These are phyloP conservation scores for Pichia phayaonensis DNA, from an alignment of 805 yeast genomes.

Conservation along the genomic window DNA sequence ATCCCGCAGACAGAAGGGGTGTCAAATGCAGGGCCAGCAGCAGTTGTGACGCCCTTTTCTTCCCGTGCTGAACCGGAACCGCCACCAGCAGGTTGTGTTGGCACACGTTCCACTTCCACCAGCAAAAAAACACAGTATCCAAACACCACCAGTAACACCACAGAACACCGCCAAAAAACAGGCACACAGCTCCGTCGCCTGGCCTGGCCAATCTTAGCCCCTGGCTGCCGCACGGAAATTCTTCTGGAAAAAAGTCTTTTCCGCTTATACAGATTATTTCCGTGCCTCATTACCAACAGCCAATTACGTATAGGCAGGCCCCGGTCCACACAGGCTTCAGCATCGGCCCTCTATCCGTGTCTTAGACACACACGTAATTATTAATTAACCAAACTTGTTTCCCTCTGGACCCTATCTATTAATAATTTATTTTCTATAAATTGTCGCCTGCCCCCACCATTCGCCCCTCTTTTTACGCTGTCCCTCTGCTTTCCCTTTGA, in stretches of 20 bases:
- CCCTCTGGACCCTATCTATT: neutral
- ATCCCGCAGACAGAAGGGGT: too few species aligned
- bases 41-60: too few species aligned
- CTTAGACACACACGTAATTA: neutral
- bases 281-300: neutral
- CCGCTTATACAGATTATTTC: neutral
- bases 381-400: neutral
- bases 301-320: neutral
- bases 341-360: too few species aligned
- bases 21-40: too few species aligned
- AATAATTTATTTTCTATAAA: neutral
- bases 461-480: neutral
- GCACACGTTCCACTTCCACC: too few species aligned
- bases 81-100: too few species aligned
- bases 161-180: too few species aligned
- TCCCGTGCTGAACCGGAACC: too few species aligned
- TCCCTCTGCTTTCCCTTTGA: neutral
- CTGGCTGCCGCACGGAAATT: neutral
- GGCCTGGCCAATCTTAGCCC: neutral
- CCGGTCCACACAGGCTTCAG: neutral
- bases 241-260: neutral
- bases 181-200: too few species aligned
- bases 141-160: too few species aligned
- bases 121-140: too few species aligned
- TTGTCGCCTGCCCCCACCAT: neutral